Percentiles rank a stretch among this genome's conserved stretches.
phyloP scores from a whole-genome alignment of 108 stramenopile genomes.

The Nitzschia sp. region DNA sequence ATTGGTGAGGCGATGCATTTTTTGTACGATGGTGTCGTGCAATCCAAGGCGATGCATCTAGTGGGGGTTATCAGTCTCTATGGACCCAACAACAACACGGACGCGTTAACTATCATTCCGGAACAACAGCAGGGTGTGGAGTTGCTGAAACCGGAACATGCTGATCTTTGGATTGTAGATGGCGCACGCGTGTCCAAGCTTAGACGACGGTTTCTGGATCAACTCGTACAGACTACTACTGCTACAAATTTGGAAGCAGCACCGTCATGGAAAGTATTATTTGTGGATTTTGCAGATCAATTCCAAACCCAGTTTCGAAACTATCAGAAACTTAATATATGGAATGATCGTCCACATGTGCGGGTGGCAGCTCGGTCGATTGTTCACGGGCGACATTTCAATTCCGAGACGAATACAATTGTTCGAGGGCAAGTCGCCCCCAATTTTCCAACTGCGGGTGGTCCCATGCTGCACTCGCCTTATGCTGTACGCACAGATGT shows the following conservation, averaged over 20 bases:
- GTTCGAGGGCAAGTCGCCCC: not conserved
- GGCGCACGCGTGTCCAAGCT: conserved; percentile 10
- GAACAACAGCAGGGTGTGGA: not conserved
- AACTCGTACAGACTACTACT: not conserved
- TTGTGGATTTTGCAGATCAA: conserved; percentile 28
- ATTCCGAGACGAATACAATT: not conserved
- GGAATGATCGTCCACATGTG: conserved; percentile 2
- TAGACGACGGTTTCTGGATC: not conserved
- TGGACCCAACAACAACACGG: not conserved
- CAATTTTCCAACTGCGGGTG: conserved; percentile 19
- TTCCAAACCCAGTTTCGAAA: conserved; percentile 5
- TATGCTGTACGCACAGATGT: conserved; percentile 31
- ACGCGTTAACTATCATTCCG: not conserved
- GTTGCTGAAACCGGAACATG: not conserved
- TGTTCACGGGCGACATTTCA: conserved; percentile 4
- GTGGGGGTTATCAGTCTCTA: conserved; percentile 14
- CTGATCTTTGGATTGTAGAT: conserved; percentile 15
- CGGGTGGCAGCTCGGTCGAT: conserved; percentile 21
- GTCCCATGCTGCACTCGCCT: conserved; percentile 21
- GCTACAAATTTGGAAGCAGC: too few relatives aligned
- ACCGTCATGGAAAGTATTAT: conserved; percentile 18
- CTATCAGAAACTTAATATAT: conserved; percentile 2
- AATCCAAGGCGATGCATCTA: not conserved
- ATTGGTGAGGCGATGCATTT: conserved; percentile 17
- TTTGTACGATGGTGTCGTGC: conserved; percentile 10